phyloP scores from a whole-genome alignment of 2,329 filamentous ascomycete species.

The Hymenoscyphus fraxineus region DNA sequence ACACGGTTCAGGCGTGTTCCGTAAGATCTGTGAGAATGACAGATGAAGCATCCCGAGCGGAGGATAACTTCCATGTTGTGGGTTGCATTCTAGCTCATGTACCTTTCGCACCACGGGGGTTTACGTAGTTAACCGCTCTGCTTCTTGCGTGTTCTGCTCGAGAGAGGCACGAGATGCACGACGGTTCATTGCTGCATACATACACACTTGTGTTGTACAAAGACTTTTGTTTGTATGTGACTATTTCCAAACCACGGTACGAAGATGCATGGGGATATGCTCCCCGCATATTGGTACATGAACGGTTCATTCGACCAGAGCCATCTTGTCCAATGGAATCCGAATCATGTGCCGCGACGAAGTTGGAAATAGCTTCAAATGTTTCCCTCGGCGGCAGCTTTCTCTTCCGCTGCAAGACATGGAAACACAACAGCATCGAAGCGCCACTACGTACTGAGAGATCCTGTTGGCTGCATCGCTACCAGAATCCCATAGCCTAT shows the following conservation, averaged over 20 bases:
- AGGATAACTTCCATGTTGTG: neutral
- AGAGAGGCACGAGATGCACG: neutral
- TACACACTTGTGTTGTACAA: neutral
- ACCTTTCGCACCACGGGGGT: neutral
- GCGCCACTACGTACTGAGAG: neutral
- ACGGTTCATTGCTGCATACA: neutral
- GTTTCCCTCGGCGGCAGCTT: neutral
- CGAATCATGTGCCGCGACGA: neutral
- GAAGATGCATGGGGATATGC: slow-evolving; percentile 3
- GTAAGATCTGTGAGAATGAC: neutral
- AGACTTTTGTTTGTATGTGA: neutral
- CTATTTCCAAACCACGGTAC: neutral
- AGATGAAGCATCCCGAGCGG: neutral
- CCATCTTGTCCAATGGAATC: slow-evolving; percentile 1
- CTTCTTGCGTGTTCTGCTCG: neutral
- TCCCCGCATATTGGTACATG: slow-evolving; percentile 4
- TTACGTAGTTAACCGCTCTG: neutral
- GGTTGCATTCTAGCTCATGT: neutral
- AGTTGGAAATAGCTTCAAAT: slow-evolving; percentile 1
- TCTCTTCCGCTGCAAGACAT: slow-evolving; percentile 6
- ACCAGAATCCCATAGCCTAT: neutral
- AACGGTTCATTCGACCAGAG: neutral
- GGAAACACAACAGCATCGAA: neutral
- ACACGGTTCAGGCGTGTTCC: neutral
- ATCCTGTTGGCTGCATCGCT: neutral